A percentile compares a stretch with the other conserved stretches of the same genome.
phyloP scores from a whole-genome alignment of 192 early-diverging fungal genomes.

The Backusella tarrabulga region DNA sequence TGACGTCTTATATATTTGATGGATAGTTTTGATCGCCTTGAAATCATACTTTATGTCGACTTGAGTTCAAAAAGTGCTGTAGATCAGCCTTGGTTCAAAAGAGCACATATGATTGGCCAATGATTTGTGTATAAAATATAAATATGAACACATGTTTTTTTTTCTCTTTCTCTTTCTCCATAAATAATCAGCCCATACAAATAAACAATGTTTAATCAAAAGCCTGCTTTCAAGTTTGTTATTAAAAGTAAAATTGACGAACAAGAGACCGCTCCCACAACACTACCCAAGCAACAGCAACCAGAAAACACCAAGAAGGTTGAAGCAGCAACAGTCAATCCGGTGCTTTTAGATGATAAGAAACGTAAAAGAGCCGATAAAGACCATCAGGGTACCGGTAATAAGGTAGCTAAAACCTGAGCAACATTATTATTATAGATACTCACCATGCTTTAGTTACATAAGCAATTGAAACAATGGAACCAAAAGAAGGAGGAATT shows the following conservation, averaged over 20 bases:
- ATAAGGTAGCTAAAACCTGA: neutral
- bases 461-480: conserved; percentile 25
- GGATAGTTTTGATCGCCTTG: too few relatives aligned
- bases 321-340: neutral
- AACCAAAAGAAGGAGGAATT: conserved; percentile 22
- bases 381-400: neutral
- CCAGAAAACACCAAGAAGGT: neutral
- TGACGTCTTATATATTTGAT: too few relatives aligned
- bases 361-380: conserved; percentile 22
- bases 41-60: too few relatives aligned
- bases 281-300: neutral
- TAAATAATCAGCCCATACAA: too few relatives aligned
- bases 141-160: neutral
- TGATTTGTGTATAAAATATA: neutral
- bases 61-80: too few relatives aligned
- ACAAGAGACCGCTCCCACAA: neutral
- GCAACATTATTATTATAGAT: neutral
- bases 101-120: neutral
- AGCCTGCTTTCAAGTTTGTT: conserved; percentile 19
- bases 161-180: neutral
- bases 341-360: neutral
- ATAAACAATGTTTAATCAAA: conserved; percentile 7
- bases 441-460: neutral
- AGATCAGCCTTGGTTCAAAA: neutral
- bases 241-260: conserved; percentile 2